Conservation (phyloP, 2,329 filamentous ascomycete species). For the Lecanosticta acicola region DNA sequence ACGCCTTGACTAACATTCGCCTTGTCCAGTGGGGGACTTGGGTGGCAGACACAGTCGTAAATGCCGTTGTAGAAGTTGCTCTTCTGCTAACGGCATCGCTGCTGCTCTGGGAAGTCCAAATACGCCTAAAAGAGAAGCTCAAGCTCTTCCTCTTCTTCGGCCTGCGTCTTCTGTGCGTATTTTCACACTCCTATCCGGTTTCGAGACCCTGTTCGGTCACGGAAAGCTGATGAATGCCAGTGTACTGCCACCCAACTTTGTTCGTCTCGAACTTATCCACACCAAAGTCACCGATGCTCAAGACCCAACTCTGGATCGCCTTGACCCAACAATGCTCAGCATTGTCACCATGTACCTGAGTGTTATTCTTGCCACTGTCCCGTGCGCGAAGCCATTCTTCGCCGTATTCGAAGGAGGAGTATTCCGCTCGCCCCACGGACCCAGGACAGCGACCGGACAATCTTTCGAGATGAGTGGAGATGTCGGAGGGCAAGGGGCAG, state of each 20-base stretch:
- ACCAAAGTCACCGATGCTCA: constrained; percentile 6
- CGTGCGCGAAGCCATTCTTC: constrained; percentile 30
- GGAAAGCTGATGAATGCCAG: constrained; percentile 5
- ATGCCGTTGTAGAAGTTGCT: constrained; percentile 20
- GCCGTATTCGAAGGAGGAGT: constrained; percentile 17
- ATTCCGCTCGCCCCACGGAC: constrained; percentile 9
- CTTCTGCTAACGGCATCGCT: constrained; percentile 19
- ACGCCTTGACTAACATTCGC: neutral
- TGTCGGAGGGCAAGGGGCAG: neutral
- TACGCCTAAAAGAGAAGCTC: constrained; percentile 21
- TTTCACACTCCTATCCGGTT: neutral
- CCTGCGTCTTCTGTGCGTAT: constrained; percentile 22
- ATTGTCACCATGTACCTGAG: constrained; percentile 25
- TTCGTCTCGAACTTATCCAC: constrained; percentile 17
- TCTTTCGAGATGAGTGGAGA: neutral
- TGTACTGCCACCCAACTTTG: constrained; percentile 17
- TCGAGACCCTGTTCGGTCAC: neutral
- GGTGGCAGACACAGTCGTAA: constrained; percentile 14
- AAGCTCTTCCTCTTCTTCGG: constrained; percentile 23
- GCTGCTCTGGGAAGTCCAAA: constrained; percentile 25
- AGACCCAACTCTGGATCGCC: constrained; percentile 11
- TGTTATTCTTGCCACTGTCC: constrained; percentile 28
- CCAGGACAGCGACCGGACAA: neutral
- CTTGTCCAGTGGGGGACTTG: constrained; percentile 13
- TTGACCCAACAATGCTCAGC: constrained; percentile 20